Evolutionary conservation across 1,139 yeast species (phyloP).

Genomic region (Pichia sp.): DNA sequence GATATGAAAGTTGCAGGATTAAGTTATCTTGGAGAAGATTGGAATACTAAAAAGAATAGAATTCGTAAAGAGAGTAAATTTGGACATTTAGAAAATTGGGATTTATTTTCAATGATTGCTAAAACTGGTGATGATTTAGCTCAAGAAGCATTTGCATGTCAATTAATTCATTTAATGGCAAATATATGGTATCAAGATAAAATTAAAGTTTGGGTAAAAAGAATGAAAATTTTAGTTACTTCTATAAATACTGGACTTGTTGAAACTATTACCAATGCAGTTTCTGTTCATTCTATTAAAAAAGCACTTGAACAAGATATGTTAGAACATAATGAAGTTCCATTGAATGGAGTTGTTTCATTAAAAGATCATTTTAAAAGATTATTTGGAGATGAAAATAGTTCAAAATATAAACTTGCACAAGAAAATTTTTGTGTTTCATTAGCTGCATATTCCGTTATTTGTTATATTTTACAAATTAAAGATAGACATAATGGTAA

Average conservation of each 20-base stretch:
- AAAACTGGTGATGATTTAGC: constrained; percentile 94
- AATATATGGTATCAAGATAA: constrained; percentile 68
- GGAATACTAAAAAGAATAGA: constrained; percentile 75
- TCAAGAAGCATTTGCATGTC: constrained; percentile 97
- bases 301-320: constrained; percentile 80
- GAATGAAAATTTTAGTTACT: constrained; percentile 86
- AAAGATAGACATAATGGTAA: constrained; percentile 97
- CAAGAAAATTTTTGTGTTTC: constrained; percentile 80
- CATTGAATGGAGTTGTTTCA: constrained; percentile 64
- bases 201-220: constrained; percentile 81
- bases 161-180: constrained; percentile 78
- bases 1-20: constrained; percentile 78
- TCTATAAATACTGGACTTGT: constrained; percentile 88
- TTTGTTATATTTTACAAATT: constrained; percentile 82
- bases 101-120: constrained; percentile 86
- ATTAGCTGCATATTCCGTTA: constrained; percentile 81
- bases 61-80: constrained; percentile 69
- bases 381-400: constrained; percentile 58
- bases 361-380: constrained; percentile 70
- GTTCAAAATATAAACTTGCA: constrained; percentile 56
- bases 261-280: constrained; percentile 90
- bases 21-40: constrained; percentile 79
- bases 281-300: constrained; percentile 88
- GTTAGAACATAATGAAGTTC: constrained; percentile 56
- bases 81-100: constrained; percentile 92